These are phyloP conservation scores for Pythium insidiosum DNA, from an alignment of 352 stramenopile species.

Conservation along the genomic window DNA sequence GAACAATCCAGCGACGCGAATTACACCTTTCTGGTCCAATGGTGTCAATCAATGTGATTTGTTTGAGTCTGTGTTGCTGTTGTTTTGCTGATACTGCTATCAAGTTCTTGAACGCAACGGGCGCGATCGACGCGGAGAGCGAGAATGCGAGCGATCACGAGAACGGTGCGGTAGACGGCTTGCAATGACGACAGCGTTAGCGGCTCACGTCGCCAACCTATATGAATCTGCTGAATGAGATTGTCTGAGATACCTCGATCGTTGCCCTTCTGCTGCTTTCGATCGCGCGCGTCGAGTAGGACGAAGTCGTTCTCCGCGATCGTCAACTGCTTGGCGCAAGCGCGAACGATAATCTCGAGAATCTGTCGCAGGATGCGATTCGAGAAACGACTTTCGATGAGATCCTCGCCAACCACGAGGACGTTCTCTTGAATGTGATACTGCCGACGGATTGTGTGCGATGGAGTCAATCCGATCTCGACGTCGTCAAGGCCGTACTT, in stretches of 20 bases:
- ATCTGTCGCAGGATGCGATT: slow-evolving; percentile 81
- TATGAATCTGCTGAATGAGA: slow-evolving; percentile 84
- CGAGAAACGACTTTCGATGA: slow-evolving; percentile 78
- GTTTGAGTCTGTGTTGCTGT: too few species aligned
- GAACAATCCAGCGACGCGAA: too few species aligned
- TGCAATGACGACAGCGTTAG: slow-evolving; percentile 32
- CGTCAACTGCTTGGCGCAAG: slow-evolving; percentile 65
- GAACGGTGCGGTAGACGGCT: too few species aligned
- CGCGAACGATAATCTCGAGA: slow-evolving; percentile 69
- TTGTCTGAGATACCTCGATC: slow-evolving; percentile 84
- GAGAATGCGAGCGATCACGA: too few species aligned
- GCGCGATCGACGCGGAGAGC: too few species aligned
- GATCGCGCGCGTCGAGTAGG: slow-evolving; percentile 68
- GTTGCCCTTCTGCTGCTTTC: slow-evolving; percentile 64
- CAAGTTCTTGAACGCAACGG: too few species aligned
- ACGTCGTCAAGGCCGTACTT: slow-evolving; percentile 60
- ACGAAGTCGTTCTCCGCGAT: slow-evolving; percentile 71
- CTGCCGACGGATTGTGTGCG: slow-evolving; percentile 71
- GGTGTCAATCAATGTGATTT: too few species aligned
- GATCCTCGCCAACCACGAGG: slow-evolving; percentile 71
- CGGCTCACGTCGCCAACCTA: slow-evolving; percentile 41
- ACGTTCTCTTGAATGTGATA: slow-evolving; percentile 83
- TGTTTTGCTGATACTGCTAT: too few species aligned
- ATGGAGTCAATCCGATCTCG: slow-evolving; percentile 34
- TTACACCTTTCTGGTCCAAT: too few species aligned